These are phyloP conservation scores for Wolfiporia cocos DNA, from an alignment of 1,284 basidiomycete genomes.

Conservation along the genomic window DNA sequence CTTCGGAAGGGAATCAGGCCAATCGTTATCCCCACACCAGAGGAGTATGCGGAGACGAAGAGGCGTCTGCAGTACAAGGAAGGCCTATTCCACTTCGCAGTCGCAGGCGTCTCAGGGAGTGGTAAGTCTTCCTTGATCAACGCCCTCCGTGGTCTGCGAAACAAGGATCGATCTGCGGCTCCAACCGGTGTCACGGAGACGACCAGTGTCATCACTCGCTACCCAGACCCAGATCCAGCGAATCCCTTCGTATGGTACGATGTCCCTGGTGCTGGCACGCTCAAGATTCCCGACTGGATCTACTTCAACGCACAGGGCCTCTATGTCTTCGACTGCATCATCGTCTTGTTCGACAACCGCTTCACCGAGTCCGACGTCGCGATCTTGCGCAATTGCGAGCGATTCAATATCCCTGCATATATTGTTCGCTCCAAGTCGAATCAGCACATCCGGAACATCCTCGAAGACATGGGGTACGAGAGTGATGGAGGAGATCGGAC, in stretches of 20 bases:
- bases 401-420: slow-evolving; percentile 2
- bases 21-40: background rate
- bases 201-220: background rate
- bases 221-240: background rate
- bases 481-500: background rate
- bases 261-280: background rate
- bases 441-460: slow-evolving; percentile 1
- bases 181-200: background rate
- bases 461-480: background rate
- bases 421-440: slow-evolving; percentile 3
- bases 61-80: background rate
- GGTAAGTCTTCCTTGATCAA: slow-evolving; percentile 4
- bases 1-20: background rate
- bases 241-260: slow-evolving; percentile 4
- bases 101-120: slow-evolving; percentile 4
- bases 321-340: slow-evolving; percentile 1
- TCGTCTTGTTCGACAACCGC: slow-evolving; percentile 1
- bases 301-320: slow-evolving; percentile 1
- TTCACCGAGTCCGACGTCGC: slow-evolving; percentile 1
- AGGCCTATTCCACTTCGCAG: slow-evolving; percentile 1
- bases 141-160: slow-evolving; percentile 2
- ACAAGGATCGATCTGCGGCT: background rate
- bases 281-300: background rate
- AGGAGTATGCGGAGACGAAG: background rate
- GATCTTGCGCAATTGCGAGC: slow-evolving; percentile 1